These are phyloP conservation scores for Diaporthe destruens DNA, from an alignment of 2,329 filamentous ascomycete genomes.

Conservation along the genomic window DNA sequence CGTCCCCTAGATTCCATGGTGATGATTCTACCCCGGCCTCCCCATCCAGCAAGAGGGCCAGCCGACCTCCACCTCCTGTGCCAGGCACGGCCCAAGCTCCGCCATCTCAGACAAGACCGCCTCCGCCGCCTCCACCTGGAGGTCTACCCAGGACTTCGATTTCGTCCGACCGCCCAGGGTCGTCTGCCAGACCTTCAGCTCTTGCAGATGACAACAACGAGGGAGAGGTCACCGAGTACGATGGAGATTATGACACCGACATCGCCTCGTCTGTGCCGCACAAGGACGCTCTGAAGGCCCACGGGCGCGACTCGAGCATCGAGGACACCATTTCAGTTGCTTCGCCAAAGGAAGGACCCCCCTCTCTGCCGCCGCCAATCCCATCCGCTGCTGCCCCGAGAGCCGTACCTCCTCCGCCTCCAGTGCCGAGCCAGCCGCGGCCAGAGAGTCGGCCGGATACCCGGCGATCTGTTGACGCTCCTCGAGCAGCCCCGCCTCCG, in stretches of 20 bases:
- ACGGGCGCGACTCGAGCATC: constrained; percentile 80
- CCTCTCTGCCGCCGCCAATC: constrained; percentile 67
- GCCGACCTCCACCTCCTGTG: constrained; percentile 71
- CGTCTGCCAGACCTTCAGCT: constrained; percentile 56
- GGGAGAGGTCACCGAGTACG: constrained; percentile 91
- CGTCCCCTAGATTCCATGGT: constrained; percentile 52
- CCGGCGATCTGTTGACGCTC: constrained; percentile 77
- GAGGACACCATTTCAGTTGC: constrained; percentile 76
- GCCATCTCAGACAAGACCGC: constrained; percentile 69
- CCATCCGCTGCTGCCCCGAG: constrained; percentile 68
- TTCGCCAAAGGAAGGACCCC: constrained; percentile 64
- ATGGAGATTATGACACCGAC: constrained; percentile 98
- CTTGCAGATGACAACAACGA: constrained; percentile 75
- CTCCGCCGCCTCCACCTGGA: constrained; percentile 75
- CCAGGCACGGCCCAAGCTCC: constrained; percentile 65
- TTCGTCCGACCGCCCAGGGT: constrained; percentile 61
- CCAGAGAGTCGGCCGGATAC: constrained; percentile 57
- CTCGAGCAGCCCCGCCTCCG: constrained; percentile 77
- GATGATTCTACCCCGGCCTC: constrained; percentile 55
- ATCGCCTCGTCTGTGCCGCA: constrained; percentile 94
- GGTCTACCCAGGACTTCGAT: constrained; percentile 70
- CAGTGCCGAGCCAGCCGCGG: constrained; percentile 72
- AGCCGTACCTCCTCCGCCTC: constrained; percentile 67
- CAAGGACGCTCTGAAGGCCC: constrained; percentile 90
- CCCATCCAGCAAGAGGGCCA: constrained; percentile 64